These are phyloP conservation scores for Colletotrichum limetticola DNA, from an alignment of 2,329 filamentous ascomycete genomes.

Conservation along the genomic window DNA sequence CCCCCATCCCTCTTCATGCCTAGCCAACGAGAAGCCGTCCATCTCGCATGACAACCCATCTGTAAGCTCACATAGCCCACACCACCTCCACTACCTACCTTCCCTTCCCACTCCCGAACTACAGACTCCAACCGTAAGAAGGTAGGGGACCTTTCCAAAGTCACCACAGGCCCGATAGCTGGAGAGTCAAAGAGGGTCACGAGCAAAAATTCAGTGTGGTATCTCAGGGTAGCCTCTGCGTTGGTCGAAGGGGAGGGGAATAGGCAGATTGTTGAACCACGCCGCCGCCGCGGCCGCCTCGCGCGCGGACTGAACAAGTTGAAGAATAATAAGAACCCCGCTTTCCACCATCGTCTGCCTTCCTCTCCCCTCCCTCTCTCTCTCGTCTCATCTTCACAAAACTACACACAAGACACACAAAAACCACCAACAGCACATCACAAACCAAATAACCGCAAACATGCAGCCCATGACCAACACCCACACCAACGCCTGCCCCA, in stretches of 20 bases:
- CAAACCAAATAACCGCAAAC: constrained; percentile 5
- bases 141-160: constrained; percentile 1
- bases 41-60: constrained; percentile 33
- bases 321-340: constrained; percentile 18
- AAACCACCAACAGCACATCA: background rate
- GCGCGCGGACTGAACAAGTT: constrained; percentile 1
- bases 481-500: constrained; percentile 61
- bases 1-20: background rate
- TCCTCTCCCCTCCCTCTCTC: background rate
- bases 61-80: constrained; percentile 26
- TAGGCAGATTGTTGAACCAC: background rate
- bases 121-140: background rate
- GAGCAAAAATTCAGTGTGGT: background rate
- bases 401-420: background rate
- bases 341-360: constrained; percentile 1
- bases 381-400: background rate
- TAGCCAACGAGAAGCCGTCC: constrained; percentile 32
- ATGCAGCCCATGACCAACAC: constrained; percentile 46
- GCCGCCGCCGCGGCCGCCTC: background rate
- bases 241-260: constrained; percentile 8
- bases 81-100: background rate
- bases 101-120: background rate
- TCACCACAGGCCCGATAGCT: background rate
- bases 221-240: constrained; percentile 12
- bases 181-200: constrained; percentile 17